Evolutionary conservation across 257 asterid genomes (phyloP).

Genomic region (Rehmannia glutinosa): DNA sequence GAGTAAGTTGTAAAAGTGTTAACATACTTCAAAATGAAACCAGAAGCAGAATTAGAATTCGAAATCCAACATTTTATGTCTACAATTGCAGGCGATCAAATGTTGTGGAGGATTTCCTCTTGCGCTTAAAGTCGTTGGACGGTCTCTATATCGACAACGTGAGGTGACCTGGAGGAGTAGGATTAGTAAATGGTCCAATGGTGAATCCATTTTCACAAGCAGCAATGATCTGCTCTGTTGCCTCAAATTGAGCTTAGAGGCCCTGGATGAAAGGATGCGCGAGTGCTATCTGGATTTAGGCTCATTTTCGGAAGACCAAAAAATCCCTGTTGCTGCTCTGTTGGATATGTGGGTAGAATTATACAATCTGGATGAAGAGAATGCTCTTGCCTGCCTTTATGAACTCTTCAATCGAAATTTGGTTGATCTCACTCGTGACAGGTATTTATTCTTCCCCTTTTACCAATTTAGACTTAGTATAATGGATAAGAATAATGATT

Average conservation of each 20-base stretch:
- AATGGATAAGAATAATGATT: too few relatives aligned
- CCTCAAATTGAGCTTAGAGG: conserved; percentile 33
- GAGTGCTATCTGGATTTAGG: conserved; percentile 32
- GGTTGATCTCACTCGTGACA: conserved; percentile 26
- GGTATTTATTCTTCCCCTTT: conserved; percentile 18
- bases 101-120: conserved; percentile 33
- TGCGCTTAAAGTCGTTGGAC: conserved; percentile 37
- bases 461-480: neutral
- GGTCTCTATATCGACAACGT: conserved; percentile 21
- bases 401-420: conserved; percentile 31
- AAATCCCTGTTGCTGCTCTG: conserved; percentile 27
- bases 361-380: conserved; percentile 30
- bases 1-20: too few relatives aligned
- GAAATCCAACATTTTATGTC: neutral
- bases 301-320: conserved; percentile 35
- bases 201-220: conserved; percentile 21
- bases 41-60: too few relatives aligned
- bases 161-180: conserved; percentile 25
- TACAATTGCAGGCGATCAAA: conserved; percentile 23
- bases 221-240: conserved; percentile 15
- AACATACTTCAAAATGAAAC: too few relatives aligned
- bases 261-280: conserved; percentile 10
- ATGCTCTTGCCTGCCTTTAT: conserved; percentile 11
- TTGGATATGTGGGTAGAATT: conserved; percentile 37
- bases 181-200: conserved; percentile 13